These are phyloP conservation scores for Andrographis paniculata DNA, from an alignment of 305 asterid genomes.

Conservation along the genomic window DNA sequence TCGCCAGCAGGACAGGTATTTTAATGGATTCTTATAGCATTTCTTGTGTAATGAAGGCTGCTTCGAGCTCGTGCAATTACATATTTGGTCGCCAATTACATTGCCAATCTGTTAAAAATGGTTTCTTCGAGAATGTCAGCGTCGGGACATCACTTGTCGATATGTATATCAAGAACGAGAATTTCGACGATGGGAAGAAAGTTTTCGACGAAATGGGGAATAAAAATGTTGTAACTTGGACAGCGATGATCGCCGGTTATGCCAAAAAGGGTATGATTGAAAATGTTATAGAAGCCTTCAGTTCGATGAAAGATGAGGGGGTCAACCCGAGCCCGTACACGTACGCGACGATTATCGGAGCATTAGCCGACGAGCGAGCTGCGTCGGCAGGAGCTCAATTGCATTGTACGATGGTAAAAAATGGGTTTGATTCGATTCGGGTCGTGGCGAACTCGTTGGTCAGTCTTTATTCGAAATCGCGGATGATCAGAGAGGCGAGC, in stretches of 20 bases:
- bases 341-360: conserved; percentile 67
- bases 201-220: conserved; percentile 63
- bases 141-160: conserved; percentile 83
- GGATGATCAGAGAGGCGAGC: conserved; percentile 65
- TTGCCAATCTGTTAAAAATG: conserved; percentile 61
- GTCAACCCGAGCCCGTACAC: conserved; percentile 69
- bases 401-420: conserved; percentile 56
- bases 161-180: conserved; percentile 63
- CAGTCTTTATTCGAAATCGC: conserved; percentile 66
- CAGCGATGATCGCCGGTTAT: conserved; percentile 69
- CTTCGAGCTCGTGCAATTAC: conserved; percentile 39
- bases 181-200: conserved; percentile 41
- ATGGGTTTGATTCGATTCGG: conserved; percentile 42
- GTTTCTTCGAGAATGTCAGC: conserved; percentile 60
- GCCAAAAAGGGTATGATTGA: conserved; percentile 35
- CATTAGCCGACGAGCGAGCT: conserved; percentile 53
- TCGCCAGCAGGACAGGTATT: conserved; percentile 38
- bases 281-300: conserved; percentile 37
- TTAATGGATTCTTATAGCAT: conserved; percentile 48
- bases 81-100: conserved; percentile 60
- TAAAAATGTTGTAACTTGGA: conserved; percentile 87
- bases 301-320: conserved; percentile 46
- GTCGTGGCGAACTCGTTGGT: conserved; percentile 76
- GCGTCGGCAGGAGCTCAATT: conserved; percentile 50
- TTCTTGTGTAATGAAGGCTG: conserved; percentile 68